phyloP scores from a whole-genome alignment of 2,329 filamentous ascomycete species.

The Tympanopsis confertula region DNA sequence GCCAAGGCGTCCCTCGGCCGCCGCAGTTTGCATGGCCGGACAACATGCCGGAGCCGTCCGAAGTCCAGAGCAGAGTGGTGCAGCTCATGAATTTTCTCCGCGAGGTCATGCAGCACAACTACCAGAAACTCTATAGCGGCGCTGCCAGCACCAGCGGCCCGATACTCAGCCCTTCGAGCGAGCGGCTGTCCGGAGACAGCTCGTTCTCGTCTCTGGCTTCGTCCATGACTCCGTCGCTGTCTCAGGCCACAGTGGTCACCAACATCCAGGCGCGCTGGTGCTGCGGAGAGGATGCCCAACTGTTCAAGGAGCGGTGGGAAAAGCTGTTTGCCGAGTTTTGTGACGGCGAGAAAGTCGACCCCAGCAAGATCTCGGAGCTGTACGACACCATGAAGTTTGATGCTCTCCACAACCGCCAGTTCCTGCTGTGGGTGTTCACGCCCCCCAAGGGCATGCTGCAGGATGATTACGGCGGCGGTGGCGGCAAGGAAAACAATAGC shows the following conservation, averaged over 20 bases:
- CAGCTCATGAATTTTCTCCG: conserved; percentile 97
- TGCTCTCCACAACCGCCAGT: conserved; percentile 88
- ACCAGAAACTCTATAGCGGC: conserved; percentile 62
- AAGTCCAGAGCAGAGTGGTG: conserved; percentile 83
- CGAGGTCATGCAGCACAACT: conserved; percentile 89
- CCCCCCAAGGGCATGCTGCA: conserved; percentile 69
- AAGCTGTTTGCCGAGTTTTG: conserved; percentile 95
- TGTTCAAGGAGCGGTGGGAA: conserved; percentile 96
- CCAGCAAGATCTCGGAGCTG: conserved; percentile 94
- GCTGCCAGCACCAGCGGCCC: conserved; percentile 51
- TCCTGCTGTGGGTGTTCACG: conserved; percentile 94
- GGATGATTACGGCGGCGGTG: conserved; percentile 38
- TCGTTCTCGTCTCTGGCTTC: background rate
- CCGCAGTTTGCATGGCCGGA: conserved; percentile 97
- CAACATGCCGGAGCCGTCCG: conserved; percentile 84
- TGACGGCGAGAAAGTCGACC: conserved; percentile 94
- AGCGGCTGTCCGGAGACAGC: conserved; percentile 22
- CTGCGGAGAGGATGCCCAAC: conserved; percentile 83
- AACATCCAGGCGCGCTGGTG: conserved; percentile 88
- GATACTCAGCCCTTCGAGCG: no score
- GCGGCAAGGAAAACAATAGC: conserved; percentile 10
- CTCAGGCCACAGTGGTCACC: conserved; percentile 50
- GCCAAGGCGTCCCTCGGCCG: conserved; percentile 75
- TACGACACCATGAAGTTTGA: conserved; percentile 99
- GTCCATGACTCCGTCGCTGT: conserved; percentile 19